Evolutionary conservation across 2,329 filamentous ascomycete genomes (phyloP).

Genomic region (Ceratocystis papillata): DNA sequence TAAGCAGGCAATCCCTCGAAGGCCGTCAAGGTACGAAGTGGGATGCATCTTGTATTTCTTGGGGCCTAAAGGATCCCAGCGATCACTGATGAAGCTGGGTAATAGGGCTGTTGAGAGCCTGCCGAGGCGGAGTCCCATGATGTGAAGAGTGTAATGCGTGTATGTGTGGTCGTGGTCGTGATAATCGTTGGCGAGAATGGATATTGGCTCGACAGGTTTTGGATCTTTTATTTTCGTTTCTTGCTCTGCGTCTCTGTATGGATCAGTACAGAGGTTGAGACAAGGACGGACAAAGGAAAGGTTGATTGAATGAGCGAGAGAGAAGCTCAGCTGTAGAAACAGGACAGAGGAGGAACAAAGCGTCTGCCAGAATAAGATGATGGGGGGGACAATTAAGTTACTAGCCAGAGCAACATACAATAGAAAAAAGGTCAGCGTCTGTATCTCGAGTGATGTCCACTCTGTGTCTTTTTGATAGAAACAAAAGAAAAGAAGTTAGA

Average conservation of each 20-base stretch:
- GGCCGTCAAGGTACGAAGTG: conserved; percentile 48
- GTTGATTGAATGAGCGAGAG: background rate
- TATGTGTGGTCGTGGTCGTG: background rate
- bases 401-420: conserved; percentile 6
- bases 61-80: conserved; percentile 20
- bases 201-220: no score
- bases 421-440: background rate
- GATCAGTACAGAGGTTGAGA: background rate
- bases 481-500: background rate
- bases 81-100: conserved; percentile 25
- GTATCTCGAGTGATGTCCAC: background rate
- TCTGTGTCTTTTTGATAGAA: background rate
- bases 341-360: background rate
- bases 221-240: background rate
- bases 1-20: conserved; percentile 46
- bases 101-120: conserved; percentile 22
- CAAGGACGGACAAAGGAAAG: background rate
- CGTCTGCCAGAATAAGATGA: background rate
- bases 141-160: background rate
- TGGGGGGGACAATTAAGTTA: background rate
- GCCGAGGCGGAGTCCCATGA: conserved; percentile 18
- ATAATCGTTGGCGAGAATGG: background rate
- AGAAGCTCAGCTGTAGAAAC: background rate
- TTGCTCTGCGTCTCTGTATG: background rate
- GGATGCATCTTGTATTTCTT: conserved; percentile 33